Base-by-base conservation (phyloP, 495 filamentous ascomycete species). In the Neurospora tetraspora region DNA sequence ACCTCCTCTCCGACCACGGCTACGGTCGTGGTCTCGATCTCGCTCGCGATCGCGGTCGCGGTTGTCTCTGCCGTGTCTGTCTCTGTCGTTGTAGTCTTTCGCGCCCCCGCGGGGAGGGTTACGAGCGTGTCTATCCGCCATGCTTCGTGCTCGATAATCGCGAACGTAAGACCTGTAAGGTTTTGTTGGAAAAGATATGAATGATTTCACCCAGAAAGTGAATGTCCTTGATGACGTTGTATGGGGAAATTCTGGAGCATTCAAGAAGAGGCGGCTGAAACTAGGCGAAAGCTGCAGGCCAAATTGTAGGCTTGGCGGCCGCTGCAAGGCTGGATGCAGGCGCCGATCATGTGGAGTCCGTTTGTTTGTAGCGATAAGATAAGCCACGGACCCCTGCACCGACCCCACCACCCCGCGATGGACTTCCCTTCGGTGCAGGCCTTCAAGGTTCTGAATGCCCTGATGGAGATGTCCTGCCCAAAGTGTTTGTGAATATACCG, bases 1-100 rank as follows among this genome's bases (percentile, higher is more conserved):
- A 14, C 53, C 53, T 65, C 53, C 53, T 65, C 53, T 27, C 53
- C 53, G 27, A 65, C 53, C 78, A 23, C 77, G 76, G 14, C 74
- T 73, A 9, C 74, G 69, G 20, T 81, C 79, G 14, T 77, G 71
- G 47, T 79, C 81, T 39, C 80, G 77, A 39, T 83, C 81, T 65
- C 78, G 74, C 59, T 78, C 77, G 45, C 75, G 76, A 27, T 76
- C 77, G 34, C 77, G 73, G 18, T 81, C 77, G 14, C 75, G 27
- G 76, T 77, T 76, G 70, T 77, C 71, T 61, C 78, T 80, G 3
- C 73, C 68, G 23, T 78, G 74, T 70, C 80, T 77, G 71, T 78
- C 78, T 69, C 73, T 69, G 65, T 77, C 80, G 73, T 77, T 77
- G 68, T 82, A 34, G 53, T 36, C 53, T 65, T 14, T 65, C 14